Evolutionary conservation across 768 basidiomycete species (phyloP).

Genomic region (Leccinellum luteum): DNA sequence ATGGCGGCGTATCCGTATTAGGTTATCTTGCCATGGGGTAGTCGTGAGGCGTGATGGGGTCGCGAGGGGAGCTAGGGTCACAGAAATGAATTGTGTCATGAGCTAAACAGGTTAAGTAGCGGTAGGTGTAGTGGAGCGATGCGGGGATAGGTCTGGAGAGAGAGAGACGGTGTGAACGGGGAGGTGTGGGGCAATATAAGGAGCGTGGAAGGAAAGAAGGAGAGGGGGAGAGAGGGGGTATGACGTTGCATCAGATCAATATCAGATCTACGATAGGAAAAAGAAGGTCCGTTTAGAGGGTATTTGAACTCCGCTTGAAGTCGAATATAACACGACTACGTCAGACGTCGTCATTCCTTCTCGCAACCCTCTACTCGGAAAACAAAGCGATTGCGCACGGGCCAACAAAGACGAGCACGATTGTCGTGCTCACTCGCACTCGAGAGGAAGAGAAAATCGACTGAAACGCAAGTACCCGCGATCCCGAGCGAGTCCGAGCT

Average conservation of each 20-base stretch:
- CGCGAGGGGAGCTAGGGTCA: constrained; percentile 6
- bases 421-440: neutral
- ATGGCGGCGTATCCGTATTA: constrained; percentile 17
- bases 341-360: constrained; percentile 41
- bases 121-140: neutral
- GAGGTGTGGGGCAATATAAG: constrained; percentile 18
- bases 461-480: constrained; percentile 25
- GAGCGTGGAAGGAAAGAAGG: constrained; percentile 7
- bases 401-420: constrained; percentile 22
- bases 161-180: neutral
- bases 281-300: neutral
- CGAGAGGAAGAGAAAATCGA: neutral
- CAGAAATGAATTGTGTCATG: neutral
- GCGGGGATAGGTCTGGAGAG: neutral
- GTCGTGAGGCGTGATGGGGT: constrained; percentile 2
- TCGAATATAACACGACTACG: constrained; percentile 43
- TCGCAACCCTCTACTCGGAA: constrained; percentile 32
- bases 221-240: too few species aligned
- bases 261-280: constrained; percentile 36
- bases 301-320: constrained; percentile 42
- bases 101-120: neutral
- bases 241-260: constrained; percentile 35
- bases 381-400: constrained; percentile 30
- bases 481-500: constrained; percentile 17
- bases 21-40: constrained; percentile 7